A percentile compares a stretch with the other conserved stretches of the same genome.
These are phyloP conservation scores for Rhododendron kiyosumense DNA, from an alignment of 148 eudicot species.

Conservation along the genomic window DNA sequence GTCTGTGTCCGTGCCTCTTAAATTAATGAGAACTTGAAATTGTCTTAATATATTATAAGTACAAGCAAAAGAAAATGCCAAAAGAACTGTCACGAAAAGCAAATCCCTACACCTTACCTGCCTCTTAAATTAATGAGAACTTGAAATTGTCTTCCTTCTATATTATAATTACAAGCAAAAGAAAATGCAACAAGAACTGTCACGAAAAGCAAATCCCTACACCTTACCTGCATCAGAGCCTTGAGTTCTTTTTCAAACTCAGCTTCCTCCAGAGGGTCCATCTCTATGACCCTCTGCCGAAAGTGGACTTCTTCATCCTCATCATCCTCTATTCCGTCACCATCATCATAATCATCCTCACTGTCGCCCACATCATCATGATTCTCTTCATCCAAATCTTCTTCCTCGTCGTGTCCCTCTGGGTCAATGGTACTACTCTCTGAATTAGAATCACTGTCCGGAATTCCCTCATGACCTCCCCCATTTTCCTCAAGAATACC, in stretches of 20 bases:
- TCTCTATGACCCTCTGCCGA: constrained; percentile 57
- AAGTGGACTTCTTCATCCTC: constrained; percentile 84
- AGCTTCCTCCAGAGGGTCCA: constrained; percentile 80
- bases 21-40: not conserved
- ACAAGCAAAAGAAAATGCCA: not conserved
- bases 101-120: constrained; percentile 30
- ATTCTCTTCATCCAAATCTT: constrained; percentile 66
- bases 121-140: constrained; percentile 5
- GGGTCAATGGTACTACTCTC: constrained; percentile 63
- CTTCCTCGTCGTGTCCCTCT: constrained; percentile 64
- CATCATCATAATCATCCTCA: constrained; percentile 71
- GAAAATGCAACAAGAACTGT: not conserved
- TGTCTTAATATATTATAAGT: not conserved
- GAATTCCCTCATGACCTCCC: constrained; percentile 47
- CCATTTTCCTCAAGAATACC: constrained; percentile 67
- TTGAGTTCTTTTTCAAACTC: constrained; percentile 89
- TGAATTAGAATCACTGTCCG: constrained; percentile 65
- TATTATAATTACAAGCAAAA: not conserved
- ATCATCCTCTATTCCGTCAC: constrained; percentile 59
- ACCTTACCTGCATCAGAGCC: constrained; percentile 74
- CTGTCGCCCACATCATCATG: constrained; percentile 58
- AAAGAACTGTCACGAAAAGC: not conserved
- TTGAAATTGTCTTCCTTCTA: not conserved
- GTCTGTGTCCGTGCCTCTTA: not conserved
- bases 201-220: not conserved